Evolutionary conservation across 2,329 filamentous ascomycete species (phyloP).

Genomic region (Trichoderma simmonsii): DNA sequence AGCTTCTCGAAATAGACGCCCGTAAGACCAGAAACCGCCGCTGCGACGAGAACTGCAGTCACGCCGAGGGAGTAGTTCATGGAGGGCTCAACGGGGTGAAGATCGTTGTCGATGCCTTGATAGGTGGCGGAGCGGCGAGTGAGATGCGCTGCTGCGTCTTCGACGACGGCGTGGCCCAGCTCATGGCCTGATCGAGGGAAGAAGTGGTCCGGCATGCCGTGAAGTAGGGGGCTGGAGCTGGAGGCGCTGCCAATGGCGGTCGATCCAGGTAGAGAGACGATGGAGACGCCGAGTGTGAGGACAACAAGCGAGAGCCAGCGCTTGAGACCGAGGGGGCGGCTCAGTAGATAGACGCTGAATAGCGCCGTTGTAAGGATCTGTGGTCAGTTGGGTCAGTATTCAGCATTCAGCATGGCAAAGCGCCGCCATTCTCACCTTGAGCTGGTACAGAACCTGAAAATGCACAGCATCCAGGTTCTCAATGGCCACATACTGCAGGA

Average conservation of each 20-base stretch:
- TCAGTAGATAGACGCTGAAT: constrained; percentile 77
- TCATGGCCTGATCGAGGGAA: constrained; percentile 79
- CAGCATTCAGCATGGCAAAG: neutral
- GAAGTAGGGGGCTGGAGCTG: constrained; percentile 54
- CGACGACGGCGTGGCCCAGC: constrained; percentile 53
- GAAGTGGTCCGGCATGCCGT: constrained; percentile 63
- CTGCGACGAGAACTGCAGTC: constrained; percentile 72
- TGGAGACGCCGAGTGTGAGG: constrained; percentile 75
- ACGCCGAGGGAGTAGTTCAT: constrained; percentile 82
- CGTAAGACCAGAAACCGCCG: constrained; percentile 76
- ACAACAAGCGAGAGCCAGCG: constrained; percentile 80
- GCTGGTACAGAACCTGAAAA: constrained; percentile 89
- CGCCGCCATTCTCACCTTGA: constrained; percentile 58
- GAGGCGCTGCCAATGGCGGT: constrained; percentile 31
- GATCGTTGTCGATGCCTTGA: constrained; percentile 72
- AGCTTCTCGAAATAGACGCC: constrained; percentile 90
- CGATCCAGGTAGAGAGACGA: constrained; percentile 75
- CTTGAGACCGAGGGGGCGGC: constrained; percentile 63
- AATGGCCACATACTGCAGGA: constrained; percentile 87
- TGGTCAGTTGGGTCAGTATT: neutral
- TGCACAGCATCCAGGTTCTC: constrained; percentile 89
- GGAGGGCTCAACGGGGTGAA: constrained; percentile 43
- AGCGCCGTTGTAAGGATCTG: constrained; percentile 83
- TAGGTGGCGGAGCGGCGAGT: constrained; percentile 80
- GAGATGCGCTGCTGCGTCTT: constrained; percentile 27